Evolutionary conservation across 2,329 filamentous ascomycete species (phyloP), one percentile per base, ranked within the genome.

Genomic region (Metarhizium guizhouense): DNA sequence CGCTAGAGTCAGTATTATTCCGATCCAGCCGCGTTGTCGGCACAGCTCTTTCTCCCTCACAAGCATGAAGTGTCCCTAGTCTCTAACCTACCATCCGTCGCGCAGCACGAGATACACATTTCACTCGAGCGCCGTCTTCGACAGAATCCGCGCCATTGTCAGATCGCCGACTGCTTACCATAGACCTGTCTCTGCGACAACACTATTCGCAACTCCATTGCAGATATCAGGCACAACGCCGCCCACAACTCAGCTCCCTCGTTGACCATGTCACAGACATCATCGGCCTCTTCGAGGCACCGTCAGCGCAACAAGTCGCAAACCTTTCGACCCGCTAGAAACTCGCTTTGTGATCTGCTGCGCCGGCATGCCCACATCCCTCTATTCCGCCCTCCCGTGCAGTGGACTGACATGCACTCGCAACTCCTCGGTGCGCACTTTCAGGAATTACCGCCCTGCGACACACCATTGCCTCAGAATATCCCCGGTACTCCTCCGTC

Each of bases 321-420:
- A n/a, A 38, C 20, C 3, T 72, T 64, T 10, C 69, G 68, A 3
- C 76, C 78, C 0, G 72, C 75, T 48, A 66, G 69, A 20, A 74
- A 75, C 20, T 83, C 81, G 0, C 68, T 84, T 25, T 77, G 76
- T 62, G 78, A 79, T 58, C 70, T 80, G 48, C 70, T 84, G 57
- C 74, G 76, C 57, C 69, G 77, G 25, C 63, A 83, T 61, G 65
- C 72, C 38, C 75, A 77, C 47, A 66, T 64, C 0, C 71, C 75
- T 0, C 76, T 84, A 20, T 82, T 76, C 57, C 67, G 79, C 51
- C 72, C 74, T 30, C 81, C 81, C 2, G 75, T 82, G 49, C 76
- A 73, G 62, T 84, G 81, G 81, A 82, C 76, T 16, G 79, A 82
- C 54, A 56, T 71, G 1, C 81, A 84, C 57, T 62, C 71, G 10